A percentile compares a stretch with the other conserved stretches of the same genome.
phyloP scores from a whole-genome alignment of 257 asterid species.

The Salvia miltiorrhiza region DNA sequence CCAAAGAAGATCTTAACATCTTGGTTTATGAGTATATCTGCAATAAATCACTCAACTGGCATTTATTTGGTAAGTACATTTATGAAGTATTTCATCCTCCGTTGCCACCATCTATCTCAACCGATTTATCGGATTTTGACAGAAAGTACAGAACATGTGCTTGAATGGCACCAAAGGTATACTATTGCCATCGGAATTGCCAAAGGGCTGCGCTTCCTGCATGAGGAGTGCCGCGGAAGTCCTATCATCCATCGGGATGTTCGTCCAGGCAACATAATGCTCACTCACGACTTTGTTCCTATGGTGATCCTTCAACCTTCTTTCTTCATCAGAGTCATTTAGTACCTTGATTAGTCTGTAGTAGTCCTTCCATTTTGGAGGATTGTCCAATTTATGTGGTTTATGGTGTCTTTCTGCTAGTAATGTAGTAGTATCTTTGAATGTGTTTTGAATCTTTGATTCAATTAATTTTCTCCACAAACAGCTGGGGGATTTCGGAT shows the following conservation, averaged over 20 bases:
- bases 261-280: slow-evolving; percentile 79
- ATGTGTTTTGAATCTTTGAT: neutral
- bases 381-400: neutral
- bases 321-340: neutral
- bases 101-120: neutral
- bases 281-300: slow-evolving; percentile 82
- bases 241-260: slow-evolving; percentile 79
- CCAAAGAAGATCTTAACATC: slow-evolving; percentile 68
- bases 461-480: slow-evolving; percentile 7
- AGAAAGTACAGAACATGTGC: slow-evolving; percentile 44
- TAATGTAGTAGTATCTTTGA: neutral
- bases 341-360: neutral
- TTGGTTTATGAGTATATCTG: slow-evolving; percentile 74
- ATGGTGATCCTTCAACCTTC: slow-evolving; percentile 38
- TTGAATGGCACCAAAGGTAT: slow-evolving; percentile 75
- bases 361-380: neutral
- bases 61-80: slow-evolving; percentile 56
- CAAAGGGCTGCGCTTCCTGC: slow-evolving; percentile 73
- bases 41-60: slow-evolving; percentile 80
- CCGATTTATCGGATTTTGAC: slow-evolving; percentile 12
- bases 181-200: slow-evolving; percentile 75
- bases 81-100: neutral
- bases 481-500: slow-evolving; percentile 77
- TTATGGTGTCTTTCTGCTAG: neutral
- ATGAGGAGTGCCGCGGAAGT: slow-evolving; percentile 88